A percentile compares a stretch with the other conserved stretches of the same genome.
Evolutionary conservation across 2,329 filamentous ascomycete species (phyloP).

Genomic region (Corniculantispora saksenae): DNA sequence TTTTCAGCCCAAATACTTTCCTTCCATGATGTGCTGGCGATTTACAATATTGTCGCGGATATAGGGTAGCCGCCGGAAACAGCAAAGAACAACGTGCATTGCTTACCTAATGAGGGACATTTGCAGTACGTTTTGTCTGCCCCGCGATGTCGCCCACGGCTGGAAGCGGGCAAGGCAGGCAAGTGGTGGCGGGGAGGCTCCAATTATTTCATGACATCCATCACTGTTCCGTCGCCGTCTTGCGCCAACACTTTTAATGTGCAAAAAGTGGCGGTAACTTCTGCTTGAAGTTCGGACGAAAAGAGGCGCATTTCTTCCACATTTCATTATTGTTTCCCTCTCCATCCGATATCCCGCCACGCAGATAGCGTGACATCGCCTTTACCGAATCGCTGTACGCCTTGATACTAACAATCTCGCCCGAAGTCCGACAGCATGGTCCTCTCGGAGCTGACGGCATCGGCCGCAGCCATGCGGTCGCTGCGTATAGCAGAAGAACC

Average conservation of each 20-base stretch:
- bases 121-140: slow-evolving; percentile 1
- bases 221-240: slow-evolving; percentile 5
- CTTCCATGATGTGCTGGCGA: background rate
- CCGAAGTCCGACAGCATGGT: slow-evolving; percentile 31
- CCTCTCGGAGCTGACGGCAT: slow-evolving; percentile 40
- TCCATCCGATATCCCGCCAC: background rate
- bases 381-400: background rate
- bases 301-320: background rate
- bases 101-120: slow-evolving; percentile 1
- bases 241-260: slow-evolving; percentile 5
- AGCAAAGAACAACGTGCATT: background rate
- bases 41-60: background rate
- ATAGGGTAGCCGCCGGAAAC: background rate
- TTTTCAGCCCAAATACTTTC: too few relatives aligned
- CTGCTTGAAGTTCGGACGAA: background rate
- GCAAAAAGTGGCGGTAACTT: background rate
- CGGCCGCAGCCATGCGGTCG: slow-evolving; percentile 35
- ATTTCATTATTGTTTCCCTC: too few relatives aligned
- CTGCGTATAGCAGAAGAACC: slow-evolving; percentile 27
- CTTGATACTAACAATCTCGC: background rate
- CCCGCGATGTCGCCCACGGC: slow-evolving; percentile 18
- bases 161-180: slow-evolving; percentile 13
- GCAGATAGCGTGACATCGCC: background rate
- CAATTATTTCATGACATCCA: slow-evolving; percentile 17
- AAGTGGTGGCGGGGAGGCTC: slow-evolving; percentile 16